Percentiles rank a stretch among this genome's conserved stretches.
Evolutionary conservation across 352 stramenopile species (phyloP).

Genomic region (Phytophthora constricta): DNA sequence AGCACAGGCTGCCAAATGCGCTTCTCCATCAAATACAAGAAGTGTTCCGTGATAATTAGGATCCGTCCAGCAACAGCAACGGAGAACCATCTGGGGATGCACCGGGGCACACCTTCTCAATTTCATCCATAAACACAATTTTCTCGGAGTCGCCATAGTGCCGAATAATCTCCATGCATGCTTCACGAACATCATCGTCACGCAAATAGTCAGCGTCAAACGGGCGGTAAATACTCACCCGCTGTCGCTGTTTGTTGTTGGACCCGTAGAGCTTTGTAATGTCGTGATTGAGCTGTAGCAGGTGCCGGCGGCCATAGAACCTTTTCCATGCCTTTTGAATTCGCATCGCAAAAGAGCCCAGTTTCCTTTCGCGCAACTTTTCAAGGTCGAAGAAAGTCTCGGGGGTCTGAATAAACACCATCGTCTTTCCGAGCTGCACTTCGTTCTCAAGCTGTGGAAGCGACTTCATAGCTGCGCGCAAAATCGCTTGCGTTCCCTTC

Average conservation of each 20-base stretch:
- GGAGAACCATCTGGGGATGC: constrained; percentile 37
- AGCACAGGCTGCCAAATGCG: constrained; percentile 59
- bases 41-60: constrained; percentile 74
- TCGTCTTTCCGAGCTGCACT: constrained; percentile 89
- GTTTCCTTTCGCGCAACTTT: constrained; percentile 84
- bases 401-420: constrained; percentile 92
- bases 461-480: constrained; percentile 75
- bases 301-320: constrained; percentile 80
- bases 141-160: constrained; percentile 85
- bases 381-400: constrained; percentile 92
- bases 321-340: constrained; percentile 89
- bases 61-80: constrained; percentile 51
- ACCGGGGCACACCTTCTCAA: constrained; percentile 64
- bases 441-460: constrained; percentile 79
- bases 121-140: constrained; percentile 80
- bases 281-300: constrained; percentile 83
- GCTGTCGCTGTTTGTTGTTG: constrained; percentile 82
- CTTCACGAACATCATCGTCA: constrained; percentile 67
- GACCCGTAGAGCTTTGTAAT: constrained; percentile 88
- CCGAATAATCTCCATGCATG: constrained; percentile 67
- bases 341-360: constrained; percentile 74
- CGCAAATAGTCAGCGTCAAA: constrained; percentile 88
- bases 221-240: constrained; percentile 87
- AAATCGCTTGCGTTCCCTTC: constrained; percentile 83
- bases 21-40: constrained; percentile 85